Conservation (phyloP, 192 early-diverging fungal genomes). For the Coemansia sp. region DNA sequence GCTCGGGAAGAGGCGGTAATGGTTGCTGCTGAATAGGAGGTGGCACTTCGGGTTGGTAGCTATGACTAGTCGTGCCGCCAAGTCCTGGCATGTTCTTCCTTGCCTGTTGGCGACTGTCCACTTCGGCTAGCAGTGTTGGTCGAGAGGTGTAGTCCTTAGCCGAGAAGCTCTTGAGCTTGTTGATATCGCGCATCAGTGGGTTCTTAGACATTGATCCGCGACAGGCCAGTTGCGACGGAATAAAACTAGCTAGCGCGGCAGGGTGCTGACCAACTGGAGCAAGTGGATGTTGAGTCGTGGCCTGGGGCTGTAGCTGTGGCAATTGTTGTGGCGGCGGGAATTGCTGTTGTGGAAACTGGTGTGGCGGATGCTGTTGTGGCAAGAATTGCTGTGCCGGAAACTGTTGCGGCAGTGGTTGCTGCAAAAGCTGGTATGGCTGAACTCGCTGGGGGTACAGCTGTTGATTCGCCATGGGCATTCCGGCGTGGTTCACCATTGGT, state of each 20-base stretch:
- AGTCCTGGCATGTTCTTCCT: conserved; percentile 52
- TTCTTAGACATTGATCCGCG: conserved; percentile 38
- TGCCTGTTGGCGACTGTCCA: conserved; percentile 41
- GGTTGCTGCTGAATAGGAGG: conserved; percentile 14
- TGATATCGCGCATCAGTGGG: conserved; percentile 55
- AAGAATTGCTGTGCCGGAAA: background rate
- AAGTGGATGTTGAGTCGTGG: background rate
- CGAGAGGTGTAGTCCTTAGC: conserved; percentile 43
- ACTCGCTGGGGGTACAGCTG: background rate
- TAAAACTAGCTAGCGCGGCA: conserved; percentile 36
- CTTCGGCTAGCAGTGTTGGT: conserved; percentile 52
- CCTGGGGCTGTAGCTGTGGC: conserved; percentile 8
- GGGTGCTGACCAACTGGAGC: conserved; percentile 18
- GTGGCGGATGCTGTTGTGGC: background rate
- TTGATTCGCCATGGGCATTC: background rate
- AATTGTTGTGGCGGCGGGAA: conserved; percentile 4
- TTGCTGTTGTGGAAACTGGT: background rate
- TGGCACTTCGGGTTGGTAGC: conserved; percentile 37
- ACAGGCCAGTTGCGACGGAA: conserved; percentile 22
- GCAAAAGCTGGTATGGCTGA: background rate
- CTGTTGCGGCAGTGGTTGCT: background rate
- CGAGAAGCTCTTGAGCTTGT: conserved; percentile 52
- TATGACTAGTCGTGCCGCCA: conserved; percentile 47
- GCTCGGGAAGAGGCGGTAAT: conserved; percentile 2
- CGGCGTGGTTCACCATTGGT: background rate